Evolutionary conservation across 2,329 filamentous ascomycete species (phyloP).

Genomic region (Colletotrichum incanum): DNA sequence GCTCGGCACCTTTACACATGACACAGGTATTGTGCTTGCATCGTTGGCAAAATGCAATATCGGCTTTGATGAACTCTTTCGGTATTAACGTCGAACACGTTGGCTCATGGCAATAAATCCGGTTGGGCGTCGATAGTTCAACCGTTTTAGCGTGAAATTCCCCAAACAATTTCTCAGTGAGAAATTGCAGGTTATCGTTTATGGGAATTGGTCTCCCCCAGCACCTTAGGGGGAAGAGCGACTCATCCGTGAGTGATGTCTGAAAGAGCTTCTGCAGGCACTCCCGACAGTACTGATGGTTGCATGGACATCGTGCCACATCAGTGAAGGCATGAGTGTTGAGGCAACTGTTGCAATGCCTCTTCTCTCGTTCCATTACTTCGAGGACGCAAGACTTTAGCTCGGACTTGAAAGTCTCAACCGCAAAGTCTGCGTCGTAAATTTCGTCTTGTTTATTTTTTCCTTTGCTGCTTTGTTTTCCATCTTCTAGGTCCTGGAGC

Average conservation of each 20-base stretch:
- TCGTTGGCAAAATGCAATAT: conserved; percentile 57
- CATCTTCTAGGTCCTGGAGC: not conserved
- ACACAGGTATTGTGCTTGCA: conserved; percentile 65
- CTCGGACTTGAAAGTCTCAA: conserved; percentile 39
- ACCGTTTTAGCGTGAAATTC: conserved; percentile 61
- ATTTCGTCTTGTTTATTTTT: conserved; percentile 7
- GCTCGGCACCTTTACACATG: conserved; percentile 63
- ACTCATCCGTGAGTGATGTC: conserved; percentile 62
- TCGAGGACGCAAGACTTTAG: conserved; percentile 22
- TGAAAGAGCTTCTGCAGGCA: conserved; percentile 65
- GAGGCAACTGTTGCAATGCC: not conserved
- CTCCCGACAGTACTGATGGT: conserved; percentile 65
- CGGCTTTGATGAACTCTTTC: conserved; percentile 47
- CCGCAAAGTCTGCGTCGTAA: conserved; percentile 38
- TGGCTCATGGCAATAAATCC: conserved; percentile 65
- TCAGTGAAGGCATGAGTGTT: not conserved
- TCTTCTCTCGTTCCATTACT: not conserved
- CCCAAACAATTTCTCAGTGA: conserved; percentile 46
- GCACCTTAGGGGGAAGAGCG: conserved; percentile 70
- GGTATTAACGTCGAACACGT: conserved; percentile 65
- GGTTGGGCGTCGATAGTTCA: conserved; percentile 64
- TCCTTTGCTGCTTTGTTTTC: not conserved
- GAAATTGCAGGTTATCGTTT: conserved; percentile 17
- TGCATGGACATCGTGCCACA: conserved; percentile 50
- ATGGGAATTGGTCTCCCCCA: conserved; percentile 61